Conservation (phyloP, 768 basidiomycete genomes). For the Pisolithus sp. region DNA sequence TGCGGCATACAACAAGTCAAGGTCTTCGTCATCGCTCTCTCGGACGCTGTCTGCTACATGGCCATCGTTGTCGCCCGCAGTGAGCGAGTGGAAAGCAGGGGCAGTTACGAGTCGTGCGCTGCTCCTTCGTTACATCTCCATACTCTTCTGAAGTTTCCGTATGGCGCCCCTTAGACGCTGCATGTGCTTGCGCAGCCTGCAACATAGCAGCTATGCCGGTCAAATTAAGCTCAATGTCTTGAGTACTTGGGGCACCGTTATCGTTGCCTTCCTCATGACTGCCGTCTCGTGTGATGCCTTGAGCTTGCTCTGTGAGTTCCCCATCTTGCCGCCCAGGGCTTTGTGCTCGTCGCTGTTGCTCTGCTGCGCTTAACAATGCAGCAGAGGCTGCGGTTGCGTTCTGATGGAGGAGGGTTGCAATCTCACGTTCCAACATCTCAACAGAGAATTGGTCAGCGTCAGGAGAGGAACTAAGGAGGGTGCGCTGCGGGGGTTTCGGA, state of each 20-base stretch:
- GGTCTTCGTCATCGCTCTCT: constrained; percentile 40
- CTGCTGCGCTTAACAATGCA: constrained; percentile 57
- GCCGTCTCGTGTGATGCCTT: constrained; percentile 10
- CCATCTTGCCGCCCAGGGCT: constrained; percentile 31
- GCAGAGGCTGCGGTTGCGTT: constrained; percentile 66
- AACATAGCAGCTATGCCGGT: constrained; percentile 71
- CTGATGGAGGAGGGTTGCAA: constrained; percentile 67
- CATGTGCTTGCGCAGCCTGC: constrained; percentile 68
- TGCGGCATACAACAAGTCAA: constrained; percentile 52
- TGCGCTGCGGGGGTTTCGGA: constrained; percentile 16
- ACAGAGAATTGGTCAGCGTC: constrained; percentile 51
- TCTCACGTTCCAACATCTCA: constrained; percentile 73
- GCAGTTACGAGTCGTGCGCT: constrained; percentile 57
- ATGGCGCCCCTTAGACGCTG: constrained; percentile 42
- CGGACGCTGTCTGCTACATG: constrained; percentile 16
- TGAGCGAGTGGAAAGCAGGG: constrained; percentile 75
- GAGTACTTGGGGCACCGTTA: constrained; percentile 10
- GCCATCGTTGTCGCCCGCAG: constrained; percentile 36
- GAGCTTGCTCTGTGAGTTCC: constrained; percentile 22
- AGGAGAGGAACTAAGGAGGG: constrained; percentile 33
- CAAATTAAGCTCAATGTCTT: constrained; percentile 49
- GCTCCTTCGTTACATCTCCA: constrained; percentile 41
- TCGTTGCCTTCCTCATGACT: constrained; percentile 11
- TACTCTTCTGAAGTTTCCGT: constrained; percentile 42
- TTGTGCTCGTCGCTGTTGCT: constrained; percentile 56